These are phyloP conservation scores for Tetrapisispora phaffii DNA, from an alignment of 805 yeast species.

Conservation along the genomic window DNA sequence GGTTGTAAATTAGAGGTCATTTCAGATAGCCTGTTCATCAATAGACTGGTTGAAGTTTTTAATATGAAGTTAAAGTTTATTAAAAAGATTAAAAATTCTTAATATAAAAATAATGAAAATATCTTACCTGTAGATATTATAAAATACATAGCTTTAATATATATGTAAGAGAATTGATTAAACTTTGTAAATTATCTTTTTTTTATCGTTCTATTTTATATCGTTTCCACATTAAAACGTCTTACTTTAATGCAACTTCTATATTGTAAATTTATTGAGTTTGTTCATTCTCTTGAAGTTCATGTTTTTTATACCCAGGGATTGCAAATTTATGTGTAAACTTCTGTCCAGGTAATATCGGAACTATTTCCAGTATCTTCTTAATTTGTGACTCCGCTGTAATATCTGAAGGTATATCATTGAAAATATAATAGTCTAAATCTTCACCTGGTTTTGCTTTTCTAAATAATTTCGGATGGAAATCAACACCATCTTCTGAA, in stretches of 20 bases:
- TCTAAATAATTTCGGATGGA: conserved; percentile 70
- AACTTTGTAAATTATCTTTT: neutral
- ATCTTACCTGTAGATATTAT: neutral
- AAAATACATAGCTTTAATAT: neutral
- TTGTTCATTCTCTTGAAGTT: conserved; percentile 16
- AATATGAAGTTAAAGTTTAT: neutral
- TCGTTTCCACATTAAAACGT: neutral
- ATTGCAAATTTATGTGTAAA: conserved; percentile 54
- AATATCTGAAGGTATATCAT: conserved; percentile 43
- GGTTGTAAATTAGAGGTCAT: neutral
- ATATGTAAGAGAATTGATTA: neutral
- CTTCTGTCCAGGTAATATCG: conserved; percentile 74
- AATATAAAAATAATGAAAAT: neutral
- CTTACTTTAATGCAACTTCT: neutral
- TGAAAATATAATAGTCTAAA: conserved; percentile 59
- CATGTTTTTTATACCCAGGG: conserved; percentile 54
- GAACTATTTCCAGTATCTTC: conserved; percentile 56
- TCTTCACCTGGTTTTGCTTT: conserved; percentile 35
- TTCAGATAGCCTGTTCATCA: neutral
- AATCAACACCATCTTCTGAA: conserved; percentile 66
- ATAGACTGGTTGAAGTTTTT: neutral
- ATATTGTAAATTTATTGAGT: no score
- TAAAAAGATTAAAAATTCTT: neutral
- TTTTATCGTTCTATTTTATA: neutral
- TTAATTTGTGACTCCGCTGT: conserved; percentile 44